Evolutionary conservation across 1,139 yeast genomes (phyloP).

Genomic region (Saccharomyces pastorianus): DNA sequence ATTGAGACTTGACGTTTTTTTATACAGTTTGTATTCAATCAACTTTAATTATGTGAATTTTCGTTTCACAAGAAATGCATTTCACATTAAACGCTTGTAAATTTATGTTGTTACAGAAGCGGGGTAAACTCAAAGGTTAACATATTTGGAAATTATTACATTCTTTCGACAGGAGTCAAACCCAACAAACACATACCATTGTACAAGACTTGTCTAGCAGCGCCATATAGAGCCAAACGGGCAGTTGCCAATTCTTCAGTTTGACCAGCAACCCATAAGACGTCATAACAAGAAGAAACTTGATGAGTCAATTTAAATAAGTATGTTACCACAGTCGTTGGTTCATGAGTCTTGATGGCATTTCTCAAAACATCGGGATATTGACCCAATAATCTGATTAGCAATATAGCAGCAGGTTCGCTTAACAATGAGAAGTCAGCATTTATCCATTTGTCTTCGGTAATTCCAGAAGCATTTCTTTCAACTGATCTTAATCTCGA

Average conservation of each 20-base stretch:
- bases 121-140: neutral
- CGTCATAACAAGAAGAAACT: slow-evolving; percentile 91
- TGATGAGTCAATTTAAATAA: slow-evolving; percentile 86
- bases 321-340: slow-evolving; percentile 90
- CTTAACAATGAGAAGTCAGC: slow-evolving; percentile 69
- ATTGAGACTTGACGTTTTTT: neutral
- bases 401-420: slow-evolving; percentile 66
- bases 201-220: slow-evolving; percentile 83
- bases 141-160: slow-evolving; percentile 41
- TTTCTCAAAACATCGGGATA: slow-evolving; percentile 87
- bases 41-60: neutral
- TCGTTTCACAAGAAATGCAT: neutral
- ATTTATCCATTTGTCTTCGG: slow-evolving; percentile 36
- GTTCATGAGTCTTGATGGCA: slow-evolving; percentile 81
- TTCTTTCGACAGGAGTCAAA: slow-evolving; percentile 95
- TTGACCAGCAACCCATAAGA: slow-evolving; percentile 97
- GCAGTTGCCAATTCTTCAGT: slow-evolving; percentile 80
- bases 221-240: slow-evolving; percentile 82
- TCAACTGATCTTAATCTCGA: slow-evolving; percentile 93
- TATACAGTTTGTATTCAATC: neutral
- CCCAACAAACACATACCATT: slow-evolving; percentile 91
- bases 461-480: slow-evolving; percentile 58
- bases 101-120: neutral
- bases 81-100: neutral
- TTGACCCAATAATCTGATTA: slow-evolving; percentile 74